Evolutionary conservation across 2,329 filamentous ascomycete genomes (phyloP), one percentile per base, ranked within the genome.

Genomic region (Stagonosporopsis tanaceti): DNA sequence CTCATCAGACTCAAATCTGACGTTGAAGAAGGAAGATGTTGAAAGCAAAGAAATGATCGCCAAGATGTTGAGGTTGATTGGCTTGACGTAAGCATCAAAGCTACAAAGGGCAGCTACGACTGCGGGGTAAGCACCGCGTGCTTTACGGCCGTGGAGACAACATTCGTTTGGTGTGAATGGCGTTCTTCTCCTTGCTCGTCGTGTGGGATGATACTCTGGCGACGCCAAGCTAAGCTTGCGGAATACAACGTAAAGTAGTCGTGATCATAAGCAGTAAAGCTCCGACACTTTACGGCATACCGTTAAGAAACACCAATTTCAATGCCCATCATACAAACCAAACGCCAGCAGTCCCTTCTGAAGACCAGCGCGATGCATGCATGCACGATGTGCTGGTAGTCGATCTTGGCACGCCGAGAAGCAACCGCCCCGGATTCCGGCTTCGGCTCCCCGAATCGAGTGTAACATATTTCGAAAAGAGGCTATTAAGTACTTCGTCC

Each of bases 401-500:
- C 39, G 45, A 57, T 62, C 39, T 46, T 63, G 64, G 59, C 52
- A 50, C 57, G 46, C 48, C 55, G 61, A 57, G 58, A 53, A n/a
- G 37, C 50, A 32, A 17, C 38, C 44, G 30, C 50, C 53, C 55
- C 65, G 57, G 60, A 45, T 46, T 50, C 51, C 66, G 60, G 46
- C 57, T 68, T 65, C 69, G 69, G 66, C 65, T 67, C 65, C 67
- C 64, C 62, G 50, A 47, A 22, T 12, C 44, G 42, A 50, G 62
- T 62, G 61, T 53, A 60, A 66, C 52, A 38, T 12, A 8, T 17
- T 14, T 39, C 32, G 32, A 22, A 52, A 9, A n/a, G 38, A 34
- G 17, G 24, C n/a, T 15, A 3, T 27, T 40, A 41, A 45, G 22
- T 40, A 22, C 30, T 25, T 25, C 35, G 8, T 15, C 22, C 25